Evolutionary conservation across 106 monocot genomes (phyloP).

Genomic region (Chionographis japonica): DNA sequence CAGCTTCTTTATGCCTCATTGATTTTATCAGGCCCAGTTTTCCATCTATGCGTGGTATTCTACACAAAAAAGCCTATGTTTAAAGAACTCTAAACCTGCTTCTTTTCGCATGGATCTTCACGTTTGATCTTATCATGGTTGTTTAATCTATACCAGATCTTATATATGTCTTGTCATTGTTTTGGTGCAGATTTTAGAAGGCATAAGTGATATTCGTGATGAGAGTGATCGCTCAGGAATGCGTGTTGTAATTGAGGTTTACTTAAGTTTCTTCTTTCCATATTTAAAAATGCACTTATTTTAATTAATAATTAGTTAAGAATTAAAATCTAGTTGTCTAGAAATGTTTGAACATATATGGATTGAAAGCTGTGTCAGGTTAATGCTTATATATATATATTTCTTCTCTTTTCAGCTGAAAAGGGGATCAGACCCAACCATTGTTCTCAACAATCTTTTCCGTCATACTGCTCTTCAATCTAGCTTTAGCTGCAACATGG

Average conservation of each 20-base stretch:
- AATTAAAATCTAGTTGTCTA: too few species aligned
- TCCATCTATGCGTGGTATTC: too few species aligned
- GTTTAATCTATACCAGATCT: neutral
- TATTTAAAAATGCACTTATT: too few species aligned
- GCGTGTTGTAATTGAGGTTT: slow-evolving; percentile 98
- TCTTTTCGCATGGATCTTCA: neutral
- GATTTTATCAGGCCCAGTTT: neutral
- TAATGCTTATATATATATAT: neutral
- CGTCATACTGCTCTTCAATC: slow-evolving; percentile 92
- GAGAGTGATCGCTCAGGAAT: slow-evolving; percentile 94
- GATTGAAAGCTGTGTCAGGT: neutral
- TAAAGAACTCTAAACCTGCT: too few species aligned
- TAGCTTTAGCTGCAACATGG: slow-evolving; percentile 99
- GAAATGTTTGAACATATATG: neutral
- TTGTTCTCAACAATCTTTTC: slow-evolving; percentile 92
- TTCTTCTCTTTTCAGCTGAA: slow-evolving; percentile 56
- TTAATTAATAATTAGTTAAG: too few species aligned
- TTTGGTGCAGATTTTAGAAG: slow-evolving; percentile 67
- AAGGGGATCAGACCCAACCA: slow-evolving; percentile 66
- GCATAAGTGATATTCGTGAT: slow-evolving; percentile 98
- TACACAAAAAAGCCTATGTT: too few species aligned
- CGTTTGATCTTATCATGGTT: neutral
- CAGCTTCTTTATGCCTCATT: neutral
- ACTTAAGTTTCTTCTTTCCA: slow-evolving; percentile 4
- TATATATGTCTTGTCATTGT: neutral